phyloP scores from a whole-genome alignment of 2,329 filamentous ascomycete genomes.

The Helotiales sp. region DNA sequence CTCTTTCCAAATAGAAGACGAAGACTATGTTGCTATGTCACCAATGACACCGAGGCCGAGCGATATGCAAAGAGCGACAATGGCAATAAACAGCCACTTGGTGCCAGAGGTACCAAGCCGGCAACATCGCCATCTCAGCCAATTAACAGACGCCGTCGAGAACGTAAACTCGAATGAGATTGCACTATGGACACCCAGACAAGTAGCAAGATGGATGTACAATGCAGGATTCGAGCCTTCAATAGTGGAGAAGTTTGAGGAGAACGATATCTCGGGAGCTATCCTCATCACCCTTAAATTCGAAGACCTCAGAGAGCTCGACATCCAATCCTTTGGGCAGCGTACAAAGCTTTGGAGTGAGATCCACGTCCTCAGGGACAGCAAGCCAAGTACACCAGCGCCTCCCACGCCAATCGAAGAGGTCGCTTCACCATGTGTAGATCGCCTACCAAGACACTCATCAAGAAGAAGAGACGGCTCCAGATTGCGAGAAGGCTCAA shows the following conservation, averaged over 20 bases:
- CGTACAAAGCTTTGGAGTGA: conserved; percentile 79
- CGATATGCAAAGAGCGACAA: conserved; percentile 34
- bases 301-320: conserved; percentile 80
- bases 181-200: conserved; percentile 68
- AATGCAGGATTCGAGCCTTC: conserved; percentile 75
- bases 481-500: neutral
- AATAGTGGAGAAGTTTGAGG: conserved; percentile 80
- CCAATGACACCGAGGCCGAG: conserved; percentile 68
- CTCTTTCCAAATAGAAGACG: conserved; percentile 52
- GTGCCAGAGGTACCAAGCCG: conserved; percentile 27
- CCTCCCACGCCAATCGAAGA: conserved; percentile 64
- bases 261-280: conserved; percentile 88
- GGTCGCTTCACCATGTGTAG: conserved; percentile 40
- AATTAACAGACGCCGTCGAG: conserved; percentile 56
- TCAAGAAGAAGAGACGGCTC: conserved; percentile 15
- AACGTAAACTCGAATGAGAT: conserved; percentile 61
- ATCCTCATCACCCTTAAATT: conserved; percentile 90
- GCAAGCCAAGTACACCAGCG: conserved; percentile 49
- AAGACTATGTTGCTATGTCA: conserved; percentile 64
- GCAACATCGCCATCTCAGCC: conserved; percentile 46
- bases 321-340: conserved; percentile 79
- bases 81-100: conserved; percentile 21
- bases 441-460: conserved; percentile 25
- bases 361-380: conserved; percentile 67
- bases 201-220: conserved; percentile 85